Evolutionary conservation across 805 yeast species (phyloP), one percentile per base, ranked within the genome.

Genomic region (Saccharomycopsis fibuligera): DNA sequence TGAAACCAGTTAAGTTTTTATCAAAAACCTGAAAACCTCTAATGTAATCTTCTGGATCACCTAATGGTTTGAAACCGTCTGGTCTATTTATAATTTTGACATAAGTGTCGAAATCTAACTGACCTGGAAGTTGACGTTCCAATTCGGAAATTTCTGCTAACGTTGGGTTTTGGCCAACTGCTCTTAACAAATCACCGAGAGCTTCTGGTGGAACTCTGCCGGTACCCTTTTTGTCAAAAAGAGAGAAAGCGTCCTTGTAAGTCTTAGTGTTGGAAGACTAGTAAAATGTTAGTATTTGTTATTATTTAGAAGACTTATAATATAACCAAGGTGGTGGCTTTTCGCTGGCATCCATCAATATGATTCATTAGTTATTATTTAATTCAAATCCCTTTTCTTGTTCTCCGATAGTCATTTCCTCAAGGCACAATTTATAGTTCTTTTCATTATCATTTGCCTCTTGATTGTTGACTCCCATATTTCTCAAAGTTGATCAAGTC

Each of bases 141-240:
- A 82, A 66, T 50, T 78, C 81, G 25, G 77, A 69, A 54, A 89
- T 85, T 68, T 89, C 96, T 21, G 90, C 85, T 60, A 88, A 76
- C 3, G 99, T 90, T 55, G 99, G 99, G 72, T 93, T 93, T 72
- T 91, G 98, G 35, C 99, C 99, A 53, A 93, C 90, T 1, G 99
- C 97, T 64, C 99, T 79, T 53, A 93, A 76, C 58, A 93, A 76
- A 62, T 93, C 99, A 31, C 98, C 99, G 44, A 93, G 75, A 53
- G 86, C 81, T 54, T 83, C 86, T 53, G 77, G 73, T 14, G 96
- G 80, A 48, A 93, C 93, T 65, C 81, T 77, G 16, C 98, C 99
- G 35, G 91, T 86, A 25, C 96, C 98, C 63, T 90, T 87, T 69
- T 89, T 90, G 71, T 93, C 99, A 63, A 91, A 93, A 41, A 93